Conservation (phyloP, 1,284 basidiomycete species). For the Butyriboletus regius region DNA sequence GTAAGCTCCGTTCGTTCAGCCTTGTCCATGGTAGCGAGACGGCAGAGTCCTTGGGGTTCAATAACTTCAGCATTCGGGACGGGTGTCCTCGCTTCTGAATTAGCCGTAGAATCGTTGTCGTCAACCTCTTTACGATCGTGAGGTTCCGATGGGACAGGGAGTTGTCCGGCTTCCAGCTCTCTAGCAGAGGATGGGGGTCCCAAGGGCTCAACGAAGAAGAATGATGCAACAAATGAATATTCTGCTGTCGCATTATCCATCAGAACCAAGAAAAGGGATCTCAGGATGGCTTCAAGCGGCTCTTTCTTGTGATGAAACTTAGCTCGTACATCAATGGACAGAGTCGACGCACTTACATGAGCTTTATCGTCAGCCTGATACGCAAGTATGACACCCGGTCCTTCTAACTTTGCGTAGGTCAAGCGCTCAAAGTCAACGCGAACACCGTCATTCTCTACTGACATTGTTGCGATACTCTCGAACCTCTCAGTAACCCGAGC, state of each 20-base stretch:
- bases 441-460: slow-evolving; percentile 37
- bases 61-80: slow-evolving; percentile 4
- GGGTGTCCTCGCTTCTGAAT: slow-evolving; percentile 36
- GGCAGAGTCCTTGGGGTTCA: slow-evolving; percentile 20
- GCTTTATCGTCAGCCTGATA: slow-evolving; percentile 82
- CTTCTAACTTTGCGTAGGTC: slow-evolving; percentile 64
- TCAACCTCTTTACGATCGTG: slow-evolving; percentile 9
- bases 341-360: slow-evolving; percentile 48
- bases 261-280: slow-evolving; percentile 79
- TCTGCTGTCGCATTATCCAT: slow-evolving; percentile 90
- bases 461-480: slow-evolving; percentile 46
- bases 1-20: slow-evolving; percentile 53
- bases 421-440: slow-evolving; percentile 52
- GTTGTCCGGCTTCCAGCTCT: slow-evolving; percentile 30
- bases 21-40: slow-evolving; percentile 39
- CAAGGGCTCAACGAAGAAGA: slow-evolving; percentile 56
- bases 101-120: slow-evolving; percentile 34
- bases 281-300: slow-evolving; percentile 72
- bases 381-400: slow-evolving; percentile 70
- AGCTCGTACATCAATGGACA: slow-evolving; percentile 4
- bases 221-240: slow-evolving; percentile 76
- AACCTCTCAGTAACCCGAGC: slow-evolving; percentile 56
- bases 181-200: slow-evolving; percentile 24
- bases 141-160: slow-evolving; percentile 36
- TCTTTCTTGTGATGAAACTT: slow-evolving; percentile 56